Base-by-base conservation (phyloP, 2,329 filamentous ascomycete genomes). In the Colletotrichum siamense region DNA sequence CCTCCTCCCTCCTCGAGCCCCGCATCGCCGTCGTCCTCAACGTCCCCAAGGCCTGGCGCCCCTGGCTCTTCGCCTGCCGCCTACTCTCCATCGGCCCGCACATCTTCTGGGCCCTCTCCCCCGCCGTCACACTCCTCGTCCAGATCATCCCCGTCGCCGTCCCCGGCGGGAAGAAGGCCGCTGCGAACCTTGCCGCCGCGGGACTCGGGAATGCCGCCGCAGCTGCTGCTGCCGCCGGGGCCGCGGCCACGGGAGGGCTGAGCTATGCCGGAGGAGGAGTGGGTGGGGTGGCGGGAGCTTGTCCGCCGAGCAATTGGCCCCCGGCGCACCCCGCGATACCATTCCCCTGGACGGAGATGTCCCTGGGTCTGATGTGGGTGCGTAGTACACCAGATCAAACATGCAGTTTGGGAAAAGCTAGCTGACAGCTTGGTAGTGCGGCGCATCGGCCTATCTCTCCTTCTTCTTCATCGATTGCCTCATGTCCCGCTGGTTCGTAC, bases 391-490 rank as follows among this genome's bases (percentile, higher is more conserved):
- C 39, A 44, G 8, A 44, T n/a, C 39, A 44, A 10, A 0, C 39
- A 0, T n/a, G 0, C 1, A 44, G 8, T 0, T 44, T n/a, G 0
- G 39, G 5, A 9, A 18, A 64, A 24, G 34, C 0, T 4, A 28
- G 36, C 78, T 75, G 57, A 73, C 78, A 44, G 70, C 72, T 26
- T 30, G 28, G 16, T 81, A 95, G 94, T 95, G 94, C 86, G 92
- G 91, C 81, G 93, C 94, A 75, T 95, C 94, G 24, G 94, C 93
- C 70, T 95, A 95, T 84, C 89, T 96, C 76, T 94, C 94, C 67
- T 96, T 95, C 84, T 95, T 95, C 87, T 96, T 96, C 83, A 95
- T 94, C 73, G 94, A 96, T 85, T 95, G 94, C 84, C 90, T 96
- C 81, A 96, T 96, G 94, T 95, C 94, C 77, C 89, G 95, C 85